phyloP scores from a whole-genome alignment of 1,284 basidiomycete genomes.

The Leccinum huronense region DNA sequence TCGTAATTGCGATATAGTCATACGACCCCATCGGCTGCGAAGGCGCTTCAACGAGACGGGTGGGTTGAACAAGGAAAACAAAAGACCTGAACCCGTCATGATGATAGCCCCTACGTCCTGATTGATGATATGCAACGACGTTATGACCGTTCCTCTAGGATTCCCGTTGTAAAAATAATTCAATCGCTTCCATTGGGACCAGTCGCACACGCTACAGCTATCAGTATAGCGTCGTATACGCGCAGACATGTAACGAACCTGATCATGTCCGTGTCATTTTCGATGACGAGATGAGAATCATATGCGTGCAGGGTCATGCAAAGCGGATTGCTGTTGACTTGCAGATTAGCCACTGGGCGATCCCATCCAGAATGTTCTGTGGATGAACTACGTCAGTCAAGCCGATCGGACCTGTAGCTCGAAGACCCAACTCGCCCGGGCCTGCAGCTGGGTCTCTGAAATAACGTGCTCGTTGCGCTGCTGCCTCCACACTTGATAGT shows the following conservation, averaged over 20 bases:
- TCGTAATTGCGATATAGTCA: constrained; percentile 92
- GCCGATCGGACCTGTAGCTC: neutral
- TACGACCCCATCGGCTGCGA: constrained; percentile 84
- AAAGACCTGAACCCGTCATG: constrained; percentile 80
- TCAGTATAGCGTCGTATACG: constrained; percentile 1
- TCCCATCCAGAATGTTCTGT: constrained; percentile 72
- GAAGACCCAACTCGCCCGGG: constrained; percentile 61
- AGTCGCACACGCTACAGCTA: constrained; percentile 83
- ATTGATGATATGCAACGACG: constrained; percentile 92
- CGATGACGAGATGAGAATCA: constrained; percentile 84
- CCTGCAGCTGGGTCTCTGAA: constrained; percentile 70
- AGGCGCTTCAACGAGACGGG: constrained; percentile 7
- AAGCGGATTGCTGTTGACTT: constrained; percentile 68
- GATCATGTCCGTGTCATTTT: constrained; percentile 85
- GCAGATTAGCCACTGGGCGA: constrained; percentile 72
- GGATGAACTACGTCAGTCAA: constrained; percentile 6
- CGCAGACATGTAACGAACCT: constrained; percentile 52
- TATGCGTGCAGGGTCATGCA: constrained; percentile 90
- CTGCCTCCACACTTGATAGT: constrained; percentile 95
- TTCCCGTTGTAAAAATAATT: constrained; percentile 91
- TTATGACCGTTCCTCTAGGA: constrained; percentile 78
- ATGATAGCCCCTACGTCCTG: constrained; percentile 93
- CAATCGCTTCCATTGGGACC: constrained; percentile 78
- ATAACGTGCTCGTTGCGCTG: constrained; percentile 84
- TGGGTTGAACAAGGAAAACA: neutral